Evolutionary conservation across 176 grass and related monocot species (phyloP).

Genomic region (Oryza officinalis): DNA sequence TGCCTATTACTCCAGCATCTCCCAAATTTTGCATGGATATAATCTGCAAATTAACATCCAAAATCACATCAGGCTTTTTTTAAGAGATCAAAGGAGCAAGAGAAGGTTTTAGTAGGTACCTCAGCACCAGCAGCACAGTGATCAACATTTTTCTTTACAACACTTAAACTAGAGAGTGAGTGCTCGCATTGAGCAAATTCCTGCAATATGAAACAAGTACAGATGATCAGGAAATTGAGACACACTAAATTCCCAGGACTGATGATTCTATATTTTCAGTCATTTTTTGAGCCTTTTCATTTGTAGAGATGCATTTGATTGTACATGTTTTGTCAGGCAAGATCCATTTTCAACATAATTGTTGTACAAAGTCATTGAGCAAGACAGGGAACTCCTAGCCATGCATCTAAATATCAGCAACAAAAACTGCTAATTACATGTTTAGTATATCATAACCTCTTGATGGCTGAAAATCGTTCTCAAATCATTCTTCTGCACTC

Average conservation of each 20-base stretch:
- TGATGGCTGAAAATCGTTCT: conserved; percentile 57
- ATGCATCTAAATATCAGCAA: not conserved
- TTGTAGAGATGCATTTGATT: not conserved
- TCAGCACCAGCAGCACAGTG: conserved; percentile 52
- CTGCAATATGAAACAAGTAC: conserved; percentile 27
- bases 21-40: conserved; percentile 49
- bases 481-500: conserved; percentile 42
- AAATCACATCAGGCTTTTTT: not conserved
- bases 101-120: conserved; percentile 38
- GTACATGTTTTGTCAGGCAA: not conserved
- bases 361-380: conserved; percentile 1
- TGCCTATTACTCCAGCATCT: conserved; percentile 67
- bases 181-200: conserved; percentile 62
- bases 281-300: not conserved
- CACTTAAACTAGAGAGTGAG: conserved; percentile 44
- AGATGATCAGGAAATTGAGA: not conserved
- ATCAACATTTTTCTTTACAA: conserved; percentile 48
- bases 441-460: conserved; percentile 30
- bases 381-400: not conserved
- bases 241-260: not conserved
- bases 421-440: not conserved
- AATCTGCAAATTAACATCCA: conserved; percentile 31
- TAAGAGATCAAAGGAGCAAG: not conserved
- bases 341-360: not conserved
- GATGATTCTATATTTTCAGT: not conserved